Evolutionary conservation across 2,329 filamentous ascomycete species (phyloP).

Genomic region (Capronia americana): DNA sequence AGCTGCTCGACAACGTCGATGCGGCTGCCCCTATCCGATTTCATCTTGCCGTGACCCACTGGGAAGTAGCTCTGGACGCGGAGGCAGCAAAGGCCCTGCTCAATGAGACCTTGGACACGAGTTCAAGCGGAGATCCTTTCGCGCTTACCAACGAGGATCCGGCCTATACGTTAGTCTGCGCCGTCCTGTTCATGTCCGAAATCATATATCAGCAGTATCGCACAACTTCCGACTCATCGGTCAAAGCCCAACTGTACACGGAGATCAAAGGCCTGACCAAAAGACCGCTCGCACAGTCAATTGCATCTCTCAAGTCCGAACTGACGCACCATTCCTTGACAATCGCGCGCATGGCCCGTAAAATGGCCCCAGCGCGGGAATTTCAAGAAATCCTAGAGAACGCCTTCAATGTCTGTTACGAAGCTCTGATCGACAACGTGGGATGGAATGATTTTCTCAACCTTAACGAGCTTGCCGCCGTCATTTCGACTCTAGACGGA

Average conservation of each 20-base stretch:
- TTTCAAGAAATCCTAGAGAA: conserved; percentile 6
- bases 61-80: neutral
- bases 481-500: conserved; percentile 1
- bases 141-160: conserved; percentile 16
- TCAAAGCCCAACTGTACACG: conserved; percentile 6
- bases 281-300: conserved; percentile 2
- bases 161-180: neutral
- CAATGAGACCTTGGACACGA: conserved; percentile 12
- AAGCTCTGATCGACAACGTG: conserved; percentile 9
- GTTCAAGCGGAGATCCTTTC: neutral
- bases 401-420: conserved; percentile 5
- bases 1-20: conserved; percentile 13
- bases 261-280: conserved; percentile 19
- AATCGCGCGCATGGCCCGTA: conserved; percentile 8
- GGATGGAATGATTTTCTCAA: conserved; percentile 16
- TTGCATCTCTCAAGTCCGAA: conserved; percentile 14
- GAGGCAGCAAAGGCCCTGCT: conserved; percentile 16
- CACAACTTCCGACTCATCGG: neutral
- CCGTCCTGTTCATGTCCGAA: conserved; percentile 10
- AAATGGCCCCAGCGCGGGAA: conserved; percentile 11
- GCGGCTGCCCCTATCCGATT: conserved; percentile 9
- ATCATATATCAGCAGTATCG: conserved; percentile 18
- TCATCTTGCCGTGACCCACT: conserved; percentile 7
- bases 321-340: conserved; percentile 7
- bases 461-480: neutral